phyloP scores from a whole-genome alignment of 2,329 filamentous ascomycete species.

The Clarireedia monteithiana region DNA sequence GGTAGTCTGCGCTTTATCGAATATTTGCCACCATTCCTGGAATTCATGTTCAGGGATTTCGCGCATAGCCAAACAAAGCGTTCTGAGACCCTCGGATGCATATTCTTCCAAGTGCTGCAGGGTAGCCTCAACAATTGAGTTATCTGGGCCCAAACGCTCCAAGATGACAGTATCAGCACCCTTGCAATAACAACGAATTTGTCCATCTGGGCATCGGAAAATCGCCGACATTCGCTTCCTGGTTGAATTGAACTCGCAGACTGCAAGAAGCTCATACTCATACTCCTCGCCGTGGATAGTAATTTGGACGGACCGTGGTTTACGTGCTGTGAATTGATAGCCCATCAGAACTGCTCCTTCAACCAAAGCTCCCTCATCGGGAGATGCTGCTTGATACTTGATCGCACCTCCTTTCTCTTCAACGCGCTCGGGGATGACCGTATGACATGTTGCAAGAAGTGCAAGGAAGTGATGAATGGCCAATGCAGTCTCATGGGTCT shows the following conservation, averaged over 20 bases:
- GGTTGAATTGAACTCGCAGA: slow-evolving; percentile 99
- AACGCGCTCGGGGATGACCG: slow-evolving; percentile 86
- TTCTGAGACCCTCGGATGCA: slow-evolving; percentile 89
- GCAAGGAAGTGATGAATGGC: slow-evolving; percentile 78
- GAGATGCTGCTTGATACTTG: slow-evolving; percentile 96
- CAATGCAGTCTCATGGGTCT: slow-evolving; percentile 47
- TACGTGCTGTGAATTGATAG: slow-evolving; percentile 85
- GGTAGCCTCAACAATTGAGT: slow-evolving; percentile 82
- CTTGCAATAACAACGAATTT: slow-evolving; percentile 89
- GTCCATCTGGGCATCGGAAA: slow-evolving; percentile 92
- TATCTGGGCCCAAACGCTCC: slow-evolving; percentile 76
- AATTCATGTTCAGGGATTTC: slow-evolving; percentile 88
- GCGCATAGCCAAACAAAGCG: slow-evolving; percentile 88
- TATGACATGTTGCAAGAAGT: slow-evolving; percentile 85
- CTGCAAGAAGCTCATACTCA: slow-evolving; percentile 86
- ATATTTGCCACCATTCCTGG: slow-evolving; percentile 78
- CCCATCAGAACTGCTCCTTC: slow-evolving; percentile 80
- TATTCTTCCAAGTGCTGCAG: slow-evolving; percentile 97
- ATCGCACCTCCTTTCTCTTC: slow-evolving; percentile 73
- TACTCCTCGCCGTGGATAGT: slow-evolving; percentile 62
- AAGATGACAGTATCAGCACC: slow-evolving; percentile 96
- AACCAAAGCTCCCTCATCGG: slow-evolving; percentile 93
- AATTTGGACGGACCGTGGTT: slow-evolving; percentile 82
- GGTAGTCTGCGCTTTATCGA: slow-evolving; percentile 80
- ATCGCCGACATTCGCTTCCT: slow-evolving; percentile 97